Evolutionary conservation across 768 basidiomycete species (phyloP).

Genomic region (Lactarius pseudohatsudake): DNA sequence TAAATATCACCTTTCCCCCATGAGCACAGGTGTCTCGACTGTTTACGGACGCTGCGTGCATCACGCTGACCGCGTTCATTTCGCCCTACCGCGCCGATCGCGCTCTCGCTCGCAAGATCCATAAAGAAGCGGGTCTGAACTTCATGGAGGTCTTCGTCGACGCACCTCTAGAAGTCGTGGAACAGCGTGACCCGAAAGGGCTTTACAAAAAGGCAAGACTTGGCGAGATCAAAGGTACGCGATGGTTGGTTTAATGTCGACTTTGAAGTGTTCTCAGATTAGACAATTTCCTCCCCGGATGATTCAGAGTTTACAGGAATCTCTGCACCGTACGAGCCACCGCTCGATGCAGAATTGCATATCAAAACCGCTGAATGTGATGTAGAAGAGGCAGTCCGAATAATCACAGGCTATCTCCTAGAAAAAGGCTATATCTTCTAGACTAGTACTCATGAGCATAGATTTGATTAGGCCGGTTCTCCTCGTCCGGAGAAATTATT

Average conservation of each 20-base stretch:
- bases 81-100: conserved; percentile 95
- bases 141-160: conserved; percentile 97
- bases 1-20: conserved; percentile 12
- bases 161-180: conserved; percentile 84
- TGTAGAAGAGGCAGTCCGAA: conserved; percentile 73
- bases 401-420: conserved; percentile 77
- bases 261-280: background rate
- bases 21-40: conserved; percentile 82
- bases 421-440: conserved; percentile 47
- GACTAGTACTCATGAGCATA: conserved; percentile 15
- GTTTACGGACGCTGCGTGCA: conserved; percentile 84
- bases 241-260: background rate
- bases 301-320: conserved; percentile 94
- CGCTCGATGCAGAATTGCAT: conserved; percentile 83
- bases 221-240: conserved; percentile 90
- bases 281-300: conserved; percentile 4
- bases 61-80: conserved; percentile 95
- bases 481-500: background rate
- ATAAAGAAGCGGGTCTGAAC: conserved; percentile 66
- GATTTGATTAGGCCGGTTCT: background rate
- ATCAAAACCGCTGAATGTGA: conserved; percentile 82
- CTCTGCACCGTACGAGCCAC: conserved; percentile 94
- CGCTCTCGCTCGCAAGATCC: conserved; percentile 75
- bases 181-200: conserved; percentile 94
- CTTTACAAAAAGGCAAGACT: conserved; percentile 95